These are phyloP conservation scores for Diplocarpon rosae DNA, from an alignment of 2,329 filamentous ascomycete species.

Conservation along the genomic window DNA sequence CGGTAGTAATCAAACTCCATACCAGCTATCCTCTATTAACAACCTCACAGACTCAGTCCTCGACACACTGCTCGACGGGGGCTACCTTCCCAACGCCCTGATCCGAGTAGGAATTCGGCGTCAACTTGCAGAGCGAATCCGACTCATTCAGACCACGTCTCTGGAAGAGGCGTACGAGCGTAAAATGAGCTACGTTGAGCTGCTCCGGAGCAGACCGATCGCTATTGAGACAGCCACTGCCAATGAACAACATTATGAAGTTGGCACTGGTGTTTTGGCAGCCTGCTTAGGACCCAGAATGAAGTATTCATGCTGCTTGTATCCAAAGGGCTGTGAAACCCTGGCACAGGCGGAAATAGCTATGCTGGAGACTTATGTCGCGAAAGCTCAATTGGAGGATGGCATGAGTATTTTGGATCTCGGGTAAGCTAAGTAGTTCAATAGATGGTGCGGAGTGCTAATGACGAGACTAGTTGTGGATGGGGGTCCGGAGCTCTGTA, in stretches of 20 bases:
- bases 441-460: neutral
- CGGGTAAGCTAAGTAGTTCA: constrained; percentile 9
- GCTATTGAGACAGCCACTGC: constrained; percentile 56
- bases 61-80: constrained; percentile 37
- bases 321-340: constrained; percentile 50
- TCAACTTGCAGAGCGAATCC: constrained; percentile 51
- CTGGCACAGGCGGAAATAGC: constrained; percentile 53
- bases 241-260: constrained; percentile 64
- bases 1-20: constrained; percentile 10
- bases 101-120: constrained; percentile 55
- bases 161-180: constrained; percentile 41
- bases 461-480: constrained; percentile 40
- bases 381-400: constrained; percentile 36
- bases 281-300: constrained; percentile 55
- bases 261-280: constrained; percentile 51
- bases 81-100: constrained; percentile 50
- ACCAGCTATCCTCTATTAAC: neutral
- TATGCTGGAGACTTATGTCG: constrained; percentile 54
- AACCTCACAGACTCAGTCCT: neutral
- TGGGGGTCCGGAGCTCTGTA: constrained; percentile 58
- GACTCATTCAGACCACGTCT: constrained; percentile 41
- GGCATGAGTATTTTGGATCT: constrained; percentile 27
- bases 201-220: constrained; percentile 49
- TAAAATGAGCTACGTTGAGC: constrained; percentile 53
- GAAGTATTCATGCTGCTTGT: constrained; percentile 62